Evolutionary conservation across 495 filamentous ascomycete species (phyloP), one percentile per base, ranked within the genome.

Genomic region (Tetracladium marchalianum): DNA sequence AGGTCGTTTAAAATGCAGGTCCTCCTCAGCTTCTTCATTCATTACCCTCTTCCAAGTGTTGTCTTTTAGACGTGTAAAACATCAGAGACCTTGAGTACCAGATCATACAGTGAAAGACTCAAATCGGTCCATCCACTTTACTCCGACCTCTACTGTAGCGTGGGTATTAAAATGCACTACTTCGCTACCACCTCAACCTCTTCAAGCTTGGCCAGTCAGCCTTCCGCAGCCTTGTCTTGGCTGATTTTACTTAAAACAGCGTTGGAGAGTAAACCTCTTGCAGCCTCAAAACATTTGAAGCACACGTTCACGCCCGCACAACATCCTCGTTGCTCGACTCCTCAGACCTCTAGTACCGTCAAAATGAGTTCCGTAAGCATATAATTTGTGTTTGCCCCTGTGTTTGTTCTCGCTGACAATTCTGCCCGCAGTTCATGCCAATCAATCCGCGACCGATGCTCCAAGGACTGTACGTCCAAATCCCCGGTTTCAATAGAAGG

Each of bases 401-500:
- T 27, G 16, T 24, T 19, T 27, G 17, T 15, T 17, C 43, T 42
- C 13, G 33, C 55, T 46, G 41, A 46, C 19, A 2, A 13, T n/a
- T 12, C 39, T 19, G 16, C 11, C 11, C 31, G 46, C 55, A 86
- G 78, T 83, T 90, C 65, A 78, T 87, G 63, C 88, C 89, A 19
- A 70, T 95, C 56, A 95, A 94, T 71, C 88, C 88, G 47, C 84
- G 87, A 59, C 89, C 88, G 3, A 85, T 88, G 76, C 76, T 94
- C 55, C 85, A 93, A 69, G 77, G 78, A 52, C 76, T 87, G 87
- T 90, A 82, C 57, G 83, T 73, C 39, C 13, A 39, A 36, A 16
- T 16, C 22, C 10, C 11, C 32, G 37, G 31, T 45, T 12, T 35
- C 37, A 16, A 43, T 43, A 34, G 9, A 42, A 15, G 15, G 11